Base-by-base conservation (phyloP, 1,284 basidiomycete genomes). In the Ustilago xerochloae region DNA sequence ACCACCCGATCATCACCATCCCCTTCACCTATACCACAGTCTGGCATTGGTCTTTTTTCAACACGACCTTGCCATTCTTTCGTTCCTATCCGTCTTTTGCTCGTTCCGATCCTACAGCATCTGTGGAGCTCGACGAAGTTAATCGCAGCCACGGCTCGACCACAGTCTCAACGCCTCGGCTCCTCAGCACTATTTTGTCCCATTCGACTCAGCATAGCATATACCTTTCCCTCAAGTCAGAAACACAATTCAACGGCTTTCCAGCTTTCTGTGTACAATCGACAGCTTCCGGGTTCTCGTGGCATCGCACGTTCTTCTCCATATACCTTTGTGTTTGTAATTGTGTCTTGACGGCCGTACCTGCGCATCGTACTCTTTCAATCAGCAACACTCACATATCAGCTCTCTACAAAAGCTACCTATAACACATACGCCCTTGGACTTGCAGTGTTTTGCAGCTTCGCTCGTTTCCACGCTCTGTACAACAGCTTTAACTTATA, bases 191-290 rank as follows among this genome's bases (percentile, higher is more conserved):
- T 15, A 47, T 12, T 7, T 18, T 13, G 47, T 41, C 22, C 4
- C 41, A 16, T 32, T 26, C 36, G 46, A 29, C 46, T 36, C 36
- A 18, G 46, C 29, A 52, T 45, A 22, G 10, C 41, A 28, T 38
- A 63, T 56, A 56, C 61, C 53, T 56, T 56, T n/a, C n/a, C 53
- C 41, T 52, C 48, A 32, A 7, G 26, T 15, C 39, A 3, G 2
- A 0, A 32, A 16, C n/a, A 15, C 8, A 22, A 35, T 18, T 24
- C 29, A 29, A 16, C 28, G 15, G 26, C 28, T 20, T 45, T n/a
- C n/a, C 38, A 39, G 38, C 41, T 6, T 18, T 55, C 36, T 41
- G 49, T 63, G 61, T 63, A 63, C 41, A 57, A 52, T n/a, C n/a
- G n/a, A n/a, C n/a, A n/a, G n/a, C n/a, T n/a, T n/a, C n/a, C n/a